These are phyloP conservation scores for Martensiomyces pterosporus DNA, from an alignment of 192 early-diverging fungal species.

Conservation along the genomic window DNA sequence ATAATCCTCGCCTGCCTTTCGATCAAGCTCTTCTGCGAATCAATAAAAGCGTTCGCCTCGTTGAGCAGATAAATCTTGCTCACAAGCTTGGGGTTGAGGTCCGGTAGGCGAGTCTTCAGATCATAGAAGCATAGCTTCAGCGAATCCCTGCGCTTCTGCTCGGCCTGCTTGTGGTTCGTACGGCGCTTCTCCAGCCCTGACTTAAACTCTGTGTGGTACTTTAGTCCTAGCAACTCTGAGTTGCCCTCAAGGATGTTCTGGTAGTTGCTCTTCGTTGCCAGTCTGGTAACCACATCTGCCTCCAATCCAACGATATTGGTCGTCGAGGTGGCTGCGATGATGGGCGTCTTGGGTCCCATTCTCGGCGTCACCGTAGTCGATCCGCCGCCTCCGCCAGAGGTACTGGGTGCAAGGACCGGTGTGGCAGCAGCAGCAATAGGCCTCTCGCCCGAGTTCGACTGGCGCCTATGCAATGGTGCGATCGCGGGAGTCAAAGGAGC, in stretches of 20 bases:
- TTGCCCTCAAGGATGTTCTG: slow-evolving; percentile 85
- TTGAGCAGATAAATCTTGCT: slow-evolving; percentile 82
- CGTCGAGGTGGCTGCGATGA: slow-evolving; percentile 29
- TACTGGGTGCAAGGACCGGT: too few species aligned
- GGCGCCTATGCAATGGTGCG: background rate
- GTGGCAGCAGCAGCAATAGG: too few species aligned
- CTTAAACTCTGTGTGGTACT: slow-evolving; percentile 70
- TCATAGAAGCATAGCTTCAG: slow-evolving; percentile 88
- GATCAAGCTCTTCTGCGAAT: slow-evolving; percentile 40
- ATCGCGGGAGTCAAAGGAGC: slow-evolving; percentile 25
- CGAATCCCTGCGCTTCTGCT: slow-evolving; percentile 92
- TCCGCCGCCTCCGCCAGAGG: too few species aligned
- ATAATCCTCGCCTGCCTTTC: too few species aligned
- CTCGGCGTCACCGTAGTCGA: slow-evolving; percentile 15
- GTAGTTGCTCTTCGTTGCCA: slow-evolving; percentile 75
- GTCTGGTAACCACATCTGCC: slow-evolving; percentile 48
- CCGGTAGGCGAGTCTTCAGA: slow-evolving; percentile 64
- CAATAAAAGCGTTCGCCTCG: slow-evolving; percentile 61
- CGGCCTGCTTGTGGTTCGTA: slow-evolving; percentile 92
- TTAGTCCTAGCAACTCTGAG: slow-evolving; percentile 74
- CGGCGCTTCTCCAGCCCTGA: slow-evolving; percentile 75
- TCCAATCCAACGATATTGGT: slow-evolving; percentile 36
- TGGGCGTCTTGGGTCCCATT: background rate
- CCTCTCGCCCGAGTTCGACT: too few species aligned
- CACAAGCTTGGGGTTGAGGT: slow-evolving; percentile 74